Conservation (phyloP, 148 eudicot genomes). For the Euryodendron excelsum region DNA sequence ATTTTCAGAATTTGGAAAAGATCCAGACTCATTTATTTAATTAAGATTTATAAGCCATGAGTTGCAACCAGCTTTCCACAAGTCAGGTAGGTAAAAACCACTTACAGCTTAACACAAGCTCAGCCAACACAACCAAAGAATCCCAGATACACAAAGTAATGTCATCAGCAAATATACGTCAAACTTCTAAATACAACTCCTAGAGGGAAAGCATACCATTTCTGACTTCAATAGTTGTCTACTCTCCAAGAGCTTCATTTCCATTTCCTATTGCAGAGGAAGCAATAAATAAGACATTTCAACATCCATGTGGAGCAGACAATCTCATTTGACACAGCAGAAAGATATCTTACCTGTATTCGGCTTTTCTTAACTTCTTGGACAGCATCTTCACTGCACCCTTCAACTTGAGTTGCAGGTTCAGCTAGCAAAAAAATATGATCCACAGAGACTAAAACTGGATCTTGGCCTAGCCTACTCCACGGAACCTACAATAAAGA, state of each 20-base stretch:
- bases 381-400: constrained; percentile 75
- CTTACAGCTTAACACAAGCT: neutral
- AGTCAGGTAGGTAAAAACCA: neutral
- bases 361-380: constrained; percentile 83
- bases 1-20: neutral
- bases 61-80: constrained; percentile 1
- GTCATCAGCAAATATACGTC: neutral
- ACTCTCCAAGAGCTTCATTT: constrained; percentile 85
- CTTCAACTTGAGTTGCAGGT: constrained; percentile 91
- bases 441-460: constrained; percentile 85
- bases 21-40: neutral
- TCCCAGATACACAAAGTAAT: neutral
- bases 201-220: constrained; percentile 50
- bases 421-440: constrained; percentile 83
- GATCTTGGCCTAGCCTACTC: constrained; percentile 99
- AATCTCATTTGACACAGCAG: neutral
- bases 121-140: neutral
- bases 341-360: constrained; percentile 55
- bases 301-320: neutral
- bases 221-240: constrained; percentile 59
- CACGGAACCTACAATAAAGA: constrained; percentile 72
- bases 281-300: neutral
- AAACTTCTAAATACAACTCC: neutral
- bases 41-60: constrained; percentile 3
- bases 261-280: constrained; percentile 64